Evolutionary conservation across 192 early-diverging fungal species (phyloP).

Genomic region (Helicostylum pulchrum): DNA sequence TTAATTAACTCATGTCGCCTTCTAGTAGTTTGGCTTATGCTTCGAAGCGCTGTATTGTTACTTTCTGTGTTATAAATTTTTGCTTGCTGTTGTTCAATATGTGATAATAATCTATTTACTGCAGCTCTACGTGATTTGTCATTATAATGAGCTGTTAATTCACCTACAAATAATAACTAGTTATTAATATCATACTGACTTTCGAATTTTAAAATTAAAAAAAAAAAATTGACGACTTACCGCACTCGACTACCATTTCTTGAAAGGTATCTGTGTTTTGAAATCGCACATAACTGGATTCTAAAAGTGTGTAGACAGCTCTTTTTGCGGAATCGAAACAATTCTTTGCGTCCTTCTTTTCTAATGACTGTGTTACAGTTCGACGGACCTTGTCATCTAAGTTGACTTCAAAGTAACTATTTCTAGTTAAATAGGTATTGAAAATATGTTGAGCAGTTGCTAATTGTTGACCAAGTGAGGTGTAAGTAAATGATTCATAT

Average conservation of each 20-base stretch:
- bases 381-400: slow-evolving; percentile 50
- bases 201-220: too few relatives aligned
- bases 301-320: slow-evolving; percentile 45
- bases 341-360: slow-evolving; percentile 23
- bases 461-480: slow-evolving; percentile 32
- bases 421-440: slow-evolving; percentile 54
- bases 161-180: slow-evolving; percentile 14
- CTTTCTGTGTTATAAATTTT: slow-evolving; percentile 16
- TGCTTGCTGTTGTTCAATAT: slow-evolving; percentile 27
- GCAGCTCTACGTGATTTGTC: slow-evolving; percentile 30
- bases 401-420: slow-evolving; percentile 56
- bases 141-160: slow-evolving; percentile 35
- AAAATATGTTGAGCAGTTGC: slow-evolving; percentile 51
- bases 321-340: slow-evolving; percentile 40
- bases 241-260: slow-evolving; percentile 41
- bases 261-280: slow-evolving; percentile 26
- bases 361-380: slow-evolving; percentile 33
- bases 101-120: slow-evolving; percentile 30
- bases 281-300: slow-evolving; percentile 44
- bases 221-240: slow-evolving; percentile 28
- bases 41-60: slow-evolving; percentile 28
- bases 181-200: neutral
- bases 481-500: slow-evolving; percentile 45
- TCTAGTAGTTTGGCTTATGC: slow-evolving; percentile 26
- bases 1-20: slow-evolving; percentile 43